A percentile compares a stretch with the other conserved stretches of the same genome.
Conservation (phyloP, 805 yeast species). For the Metschnikowia santaceciliae region DNA sequence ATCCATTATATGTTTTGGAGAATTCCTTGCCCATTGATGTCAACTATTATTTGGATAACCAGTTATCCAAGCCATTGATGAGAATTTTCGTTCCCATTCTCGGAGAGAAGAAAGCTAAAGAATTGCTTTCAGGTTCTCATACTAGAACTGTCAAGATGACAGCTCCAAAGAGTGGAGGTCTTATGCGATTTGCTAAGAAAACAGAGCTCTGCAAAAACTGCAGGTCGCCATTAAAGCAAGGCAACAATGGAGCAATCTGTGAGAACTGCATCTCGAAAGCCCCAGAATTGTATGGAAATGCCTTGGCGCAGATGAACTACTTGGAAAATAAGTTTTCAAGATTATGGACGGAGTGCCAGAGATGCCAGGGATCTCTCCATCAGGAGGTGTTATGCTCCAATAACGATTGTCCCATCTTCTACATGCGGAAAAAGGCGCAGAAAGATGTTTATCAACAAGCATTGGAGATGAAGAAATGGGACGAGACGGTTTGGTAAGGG, state of each 20-base stretch:
- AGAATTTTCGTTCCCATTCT: constrained; percentile 94
- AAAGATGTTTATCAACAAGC: constrained; percentile 61
- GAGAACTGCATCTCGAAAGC: constrained; percentile 64
- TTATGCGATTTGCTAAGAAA: constrained; percentile 88
- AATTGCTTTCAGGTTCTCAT: constrained; percentile 77
- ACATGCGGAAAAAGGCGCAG: constrained; percentile 88
- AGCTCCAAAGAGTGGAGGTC: constrained; percentile 78
- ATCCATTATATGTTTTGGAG: constrained; percentile 89
- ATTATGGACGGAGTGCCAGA: constrained; percentile 96
- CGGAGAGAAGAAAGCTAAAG: constrained; percentile 79
- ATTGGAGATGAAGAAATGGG: constrained; percentile 62
- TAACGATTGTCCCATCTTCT: constrained; percentile 95
- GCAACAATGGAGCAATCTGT: constrained; percentile 72
- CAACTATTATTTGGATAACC: constrained; percentile 89
- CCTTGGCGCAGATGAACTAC: constrained; percentile 72
- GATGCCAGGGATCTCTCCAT: constrained; percentile 94
- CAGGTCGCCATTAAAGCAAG: constrained; percentile 65
- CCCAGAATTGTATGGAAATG: constrained; percentile 76
- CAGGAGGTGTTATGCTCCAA: constrained; percentile 94
- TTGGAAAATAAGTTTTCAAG: constrained; percentile 80
- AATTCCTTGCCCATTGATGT: constrained; percentile 92
- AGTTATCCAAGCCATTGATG: constrained; percentile 83
- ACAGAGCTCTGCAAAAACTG: constrained; percentile 88
- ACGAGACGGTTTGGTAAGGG: constrained; percentile 49
- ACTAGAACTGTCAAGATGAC: constrained; percentile 72